A percentile compares a stretch with the other conserved stretches of the same genome.
These are phyloP conservation scores for Chrysanthemum makinoi DNA, from an alignment of 129 eudicot genomes.

Conservation along the genomic window DNA sequence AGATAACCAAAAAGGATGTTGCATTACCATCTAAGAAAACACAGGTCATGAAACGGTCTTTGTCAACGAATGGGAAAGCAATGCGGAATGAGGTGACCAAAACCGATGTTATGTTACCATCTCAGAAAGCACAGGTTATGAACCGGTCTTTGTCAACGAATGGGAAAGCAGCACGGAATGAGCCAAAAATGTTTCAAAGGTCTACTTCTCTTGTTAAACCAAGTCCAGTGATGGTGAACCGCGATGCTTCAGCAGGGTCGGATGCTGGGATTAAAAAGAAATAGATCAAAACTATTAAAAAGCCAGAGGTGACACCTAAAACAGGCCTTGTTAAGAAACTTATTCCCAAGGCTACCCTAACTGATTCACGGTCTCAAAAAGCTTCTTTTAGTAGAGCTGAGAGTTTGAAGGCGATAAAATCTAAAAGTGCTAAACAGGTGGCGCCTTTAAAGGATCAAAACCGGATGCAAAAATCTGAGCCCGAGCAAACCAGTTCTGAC, in stretches of 20 bases:
- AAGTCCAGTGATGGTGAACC: constrained; percentile 30
- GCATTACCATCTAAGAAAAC: constrained; percentile 30
- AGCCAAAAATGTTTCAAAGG: constrained; percentile 29
- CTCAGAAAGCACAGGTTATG: constrained; percentile 30
- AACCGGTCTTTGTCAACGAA: constrained; percentile 5
- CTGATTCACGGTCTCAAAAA: constrained; percentile 32
- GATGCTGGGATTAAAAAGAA: constrained; percentile 29
- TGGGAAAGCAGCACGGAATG: constrained; percentile 26
- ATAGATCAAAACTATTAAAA: constrained; percentile 24
- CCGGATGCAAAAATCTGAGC: constrained; percentile 26
- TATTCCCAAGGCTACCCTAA: not conserved
- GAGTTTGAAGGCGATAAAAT: constrained; percentile 37
- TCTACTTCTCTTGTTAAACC: constrained; percentile 30
- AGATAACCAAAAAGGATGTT: constrained; percentile 40
- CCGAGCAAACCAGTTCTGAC: constrained; percentile 24
- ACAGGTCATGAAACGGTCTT: constrained; percentile 21
- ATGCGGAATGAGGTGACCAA: constrained; percentile 27
- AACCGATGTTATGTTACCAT: constrained; percentile 34
- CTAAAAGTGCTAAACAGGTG: constrained; percentile 27
- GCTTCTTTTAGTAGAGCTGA: constrained; percentile 27
- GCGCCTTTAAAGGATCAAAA: constrained; percentile 47
- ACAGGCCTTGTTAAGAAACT: constrained; percentile 32
- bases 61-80: constrained; percentile 15
- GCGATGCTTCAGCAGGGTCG: constrained; percentile 29
- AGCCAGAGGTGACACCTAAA: constrained; percentile 23